A percentile compares a stretch with the other conserved stretches of the same genome.
These are phyloP conservation scores for Leccinum fibrillosum DNA, from an alignment of 768 basidiomycete species.

Conservation along the genomic window DNA sequence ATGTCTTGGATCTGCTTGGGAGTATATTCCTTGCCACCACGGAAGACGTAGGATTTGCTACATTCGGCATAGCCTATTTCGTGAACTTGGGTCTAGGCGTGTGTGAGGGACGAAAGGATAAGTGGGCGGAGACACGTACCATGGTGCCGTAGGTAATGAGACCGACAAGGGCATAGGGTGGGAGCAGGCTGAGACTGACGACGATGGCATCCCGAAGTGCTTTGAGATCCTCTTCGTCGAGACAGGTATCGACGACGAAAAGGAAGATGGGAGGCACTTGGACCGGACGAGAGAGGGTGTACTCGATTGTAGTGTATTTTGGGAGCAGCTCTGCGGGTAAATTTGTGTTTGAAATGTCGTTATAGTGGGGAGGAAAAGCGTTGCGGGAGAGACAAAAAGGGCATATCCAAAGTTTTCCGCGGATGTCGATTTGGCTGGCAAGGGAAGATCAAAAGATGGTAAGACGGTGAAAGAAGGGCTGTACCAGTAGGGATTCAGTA, in stretches of 20 bases:
- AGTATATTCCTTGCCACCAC: slow-evolving; percentile 93
- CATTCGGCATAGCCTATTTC: slow-evolving; percentile 96
- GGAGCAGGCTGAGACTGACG: slow-evolving; percentile 88
- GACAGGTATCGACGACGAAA: slow-evolving; percentile 95
- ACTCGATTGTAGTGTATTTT: slow-evolving; percentile 99
- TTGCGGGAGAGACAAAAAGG: slow-evolving; percentile 98
- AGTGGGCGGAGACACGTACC: slow-evolving; percentile 45
- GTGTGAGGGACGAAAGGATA: neutral
- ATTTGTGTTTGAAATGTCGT: slow-evolving; percentile 96
- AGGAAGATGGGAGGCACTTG: slow-evolving; percentile 96
- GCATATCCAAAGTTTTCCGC: slow-evolving; percentile 99
- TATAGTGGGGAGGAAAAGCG: slow-evolving; percentile 97
- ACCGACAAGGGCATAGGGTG: slow-evolving; percentile 92
- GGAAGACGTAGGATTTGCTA: slow-evolving; percentile 98
- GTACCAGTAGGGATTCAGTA: slow-evolving; percentile 96
- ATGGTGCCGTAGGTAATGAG: slow-evolving; percentile 97
- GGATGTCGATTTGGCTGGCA: slow-evolving; percentile 92
- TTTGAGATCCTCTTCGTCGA: slow-evolving; percentile 94
- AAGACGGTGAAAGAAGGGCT: slow-evolving; percentile 17
- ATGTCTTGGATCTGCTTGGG: slow-evolving; percentile 98
- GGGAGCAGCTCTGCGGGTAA: slow-evolving; percentile 94
- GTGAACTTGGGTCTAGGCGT: slow-evolving; percentile 88
- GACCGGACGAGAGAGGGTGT: slow-evolving; percentile 90
- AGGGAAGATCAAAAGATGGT: neutral
- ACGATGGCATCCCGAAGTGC: slow-evolving; percentile 93